Conservation (phyloP, 352 stramenopile species). For the Phytophthora tentaculata region DNA sequence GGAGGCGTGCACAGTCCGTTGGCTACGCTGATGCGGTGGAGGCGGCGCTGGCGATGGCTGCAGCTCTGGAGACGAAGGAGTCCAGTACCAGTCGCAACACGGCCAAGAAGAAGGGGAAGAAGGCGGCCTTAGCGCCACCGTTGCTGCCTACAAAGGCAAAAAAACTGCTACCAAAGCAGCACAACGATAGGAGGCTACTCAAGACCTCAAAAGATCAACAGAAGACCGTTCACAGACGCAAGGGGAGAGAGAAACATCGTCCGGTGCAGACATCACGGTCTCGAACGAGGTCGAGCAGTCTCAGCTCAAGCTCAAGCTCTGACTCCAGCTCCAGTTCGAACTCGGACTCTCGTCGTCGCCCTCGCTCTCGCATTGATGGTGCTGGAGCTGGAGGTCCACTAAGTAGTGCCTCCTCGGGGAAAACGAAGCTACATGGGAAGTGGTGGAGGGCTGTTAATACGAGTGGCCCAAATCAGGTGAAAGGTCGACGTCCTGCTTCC, state of each 20-base stretch:
- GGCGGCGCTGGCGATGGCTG: constrained; percentile 38
- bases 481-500: constrained; percentile 5
- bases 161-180: constrained; percentile 6
- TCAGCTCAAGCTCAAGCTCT: constrained; percentile 4
- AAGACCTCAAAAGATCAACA: constrained; percentile 8
- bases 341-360: neutral
- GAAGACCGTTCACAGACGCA: neutral
- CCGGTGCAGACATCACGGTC: neutral
- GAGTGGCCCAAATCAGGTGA: neutral
- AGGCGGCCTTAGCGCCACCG: constrained; percentile 7
- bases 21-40: constrained; percentile 39
- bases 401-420: neutral
- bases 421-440: neutral
- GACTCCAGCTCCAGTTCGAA: constrained; percentile 8
- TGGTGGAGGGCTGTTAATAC: neutral
- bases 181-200: neutral
- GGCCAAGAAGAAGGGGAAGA: constrained; percentile 17
- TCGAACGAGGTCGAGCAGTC: constrained; percentile 14
- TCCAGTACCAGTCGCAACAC: neutral
- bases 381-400: neutral
- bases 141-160: constrained; percentile 20
- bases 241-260: neutral
- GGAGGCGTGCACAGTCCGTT: constrained; percentile 15
- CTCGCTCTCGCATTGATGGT: neutral
- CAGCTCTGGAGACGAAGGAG: constrained; percentile 16